phyloP scores from a whole-genome alignment of 495 filamentous ascomycete genomes.

The Beverwykella pulmonaria region DNA sequence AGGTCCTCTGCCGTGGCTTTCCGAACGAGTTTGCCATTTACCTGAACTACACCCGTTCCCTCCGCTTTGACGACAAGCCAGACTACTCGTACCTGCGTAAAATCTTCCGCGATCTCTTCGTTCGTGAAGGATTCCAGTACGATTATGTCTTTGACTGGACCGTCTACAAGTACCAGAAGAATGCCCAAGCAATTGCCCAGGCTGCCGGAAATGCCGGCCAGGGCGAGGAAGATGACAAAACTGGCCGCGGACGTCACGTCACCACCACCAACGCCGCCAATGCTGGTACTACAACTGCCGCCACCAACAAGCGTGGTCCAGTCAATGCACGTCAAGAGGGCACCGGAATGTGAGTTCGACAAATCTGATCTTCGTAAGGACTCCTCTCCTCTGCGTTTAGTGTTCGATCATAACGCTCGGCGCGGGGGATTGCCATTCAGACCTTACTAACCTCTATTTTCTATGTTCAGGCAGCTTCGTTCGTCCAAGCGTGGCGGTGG shows the following conservation, averaged over 20 bases:
- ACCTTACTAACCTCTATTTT: conserved; percentile 40
- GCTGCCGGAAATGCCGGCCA: conserved; percentile 64
- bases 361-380: conserved; percentile 90
- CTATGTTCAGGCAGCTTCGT: conserved; percentile 48
- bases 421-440: conserved; percentile 66
- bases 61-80: conserved; percentile 99
- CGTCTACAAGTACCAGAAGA: conserved; percentile 99
- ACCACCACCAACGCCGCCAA: conserved; percentile 57
- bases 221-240: conserved; percentile 76
- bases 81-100: conserved; percentile 99
- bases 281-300: conserved; percentile 61
- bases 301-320: conserved; percentile 41
- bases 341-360: conserved; percentile 98
- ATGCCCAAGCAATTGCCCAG: conserved; percentile 85
- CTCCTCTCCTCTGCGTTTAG: conserved; percentile 81
- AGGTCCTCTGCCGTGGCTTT: conserved; percentile 98
- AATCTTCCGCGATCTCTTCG: conserved; percentile 99
- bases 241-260: conserved; percentile 56
- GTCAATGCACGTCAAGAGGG: conserved; percentile 61
- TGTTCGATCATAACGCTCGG: conserved; percentile 74
- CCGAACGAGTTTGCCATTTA: conserved; percentile 99
- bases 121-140: conserved; percentile 99
- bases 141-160: conserved; percentile 99
- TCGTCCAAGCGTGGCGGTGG: conserved; percentile 47
- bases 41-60: conserved; percentile 97